phyloP scores from a whole-genome alignment of 1,139 yeast genomes.

The Taiozyma sp. region DNA sequence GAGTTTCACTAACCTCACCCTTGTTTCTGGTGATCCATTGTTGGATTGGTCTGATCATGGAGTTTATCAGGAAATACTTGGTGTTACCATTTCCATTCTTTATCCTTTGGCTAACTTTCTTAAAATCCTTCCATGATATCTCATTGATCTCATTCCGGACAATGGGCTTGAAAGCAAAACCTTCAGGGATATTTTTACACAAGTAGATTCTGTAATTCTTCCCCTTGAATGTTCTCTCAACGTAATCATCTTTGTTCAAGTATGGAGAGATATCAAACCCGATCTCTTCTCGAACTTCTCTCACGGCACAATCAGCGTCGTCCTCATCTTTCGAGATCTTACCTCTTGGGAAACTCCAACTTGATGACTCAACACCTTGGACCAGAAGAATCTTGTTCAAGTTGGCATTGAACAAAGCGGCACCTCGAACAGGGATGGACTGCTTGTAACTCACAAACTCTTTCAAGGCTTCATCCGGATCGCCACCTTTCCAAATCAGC shows the following conservation, averaged over 20 bases:
- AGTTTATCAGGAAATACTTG: constrained; percentile 51
- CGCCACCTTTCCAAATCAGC: constrained; percentile 80
- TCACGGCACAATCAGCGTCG: constrained; percentile 87
- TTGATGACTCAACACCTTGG: constrained; percentile 77
- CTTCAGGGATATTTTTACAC: constrained; percentile 76
- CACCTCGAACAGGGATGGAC: constrained; percentile 94
- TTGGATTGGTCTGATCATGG: constrained; percentile 57
- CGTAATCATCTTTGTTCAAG: constrained; percentile 64
- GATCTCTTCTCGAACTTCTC: constrained; percentile 95
- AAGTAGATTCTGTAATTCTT: constrained; percentile 85
- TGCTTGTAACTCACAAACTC: constrained; percentile 83
- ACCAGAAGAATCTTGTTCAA: constrained; percentile 74
- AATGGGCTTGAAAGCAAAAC: constrained; percentile 65
- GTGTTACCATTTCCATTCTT: constrained; percentile 34
- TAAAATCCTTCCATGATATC: constrained; percentile 61
- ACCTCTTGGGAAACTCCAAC: constrained; percentile 98
- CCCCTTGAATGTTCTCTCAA: constrained; percentile 79
- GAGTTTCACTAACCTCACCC: constrained; percentile 48
- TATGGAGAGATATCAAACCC: constrained; percentile 77
- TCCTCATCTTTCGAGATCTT: constrained; percentile 92
- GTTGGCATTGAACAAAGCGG: constrained; percentile 77
- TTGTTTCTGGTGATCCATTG: constrained; percentile 55
- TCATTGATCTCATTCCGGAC: constrained; percentile 84
- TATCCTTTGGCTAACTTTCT: constrained; percentile 25
- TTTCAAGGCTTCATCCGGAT: constrained; percentile 67